These are phyloP conservation scores for Goffeauzyma gilvescens DNA, from an alignment of 768 basidiomycete species.

Conservation along the genomic window DNA sequence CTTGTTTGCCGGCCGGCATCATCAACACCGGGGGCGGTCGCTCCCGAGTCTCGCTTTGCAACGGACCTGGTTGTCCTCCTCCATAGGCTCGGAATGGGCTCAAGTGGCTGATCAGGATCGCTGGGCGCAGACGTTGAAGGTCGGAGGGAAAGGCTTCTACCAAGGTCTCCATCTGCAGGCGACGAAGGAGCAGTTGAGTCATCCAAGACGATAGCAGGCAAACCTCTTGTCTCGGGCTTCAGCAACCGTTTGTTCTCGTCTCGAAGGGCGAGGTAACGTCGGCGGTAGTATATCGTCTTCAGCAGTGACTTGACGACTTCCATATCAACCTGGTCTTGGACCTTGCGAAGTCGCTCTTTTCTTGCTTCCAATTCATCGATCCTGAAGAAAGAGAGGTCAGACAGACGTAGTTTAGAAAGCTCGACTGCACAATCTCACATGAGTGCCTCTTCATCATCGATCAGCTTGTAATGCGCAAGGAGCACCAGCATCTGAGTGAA, in stretches of 20 bases:
- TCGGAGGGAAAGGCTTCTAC: too few relatives aligned
- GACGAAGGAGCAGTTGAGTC: too few relatives aligned
- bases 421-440: slow-evolving; percentile 42
- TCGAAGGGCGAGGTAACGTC: slow-evolving; percentile 43
- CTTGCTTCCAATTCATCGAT: neutral
- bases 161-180: too few relatives aligned
- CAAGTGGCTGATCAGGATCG: too few relatives aligned
- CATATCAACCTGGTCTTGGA: slow-evolving; percentile 34
- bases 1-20: too few relatives aligned
- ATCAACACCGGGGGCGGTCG: too few relatives aligned
- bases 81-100: too few relatives aligned
- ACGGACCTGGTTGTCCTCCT: too few relatives aligned
- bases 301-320: slow-evolving; percentile 67
- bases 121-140: too few relatives aligned
- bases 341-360: too few relatives aligned
- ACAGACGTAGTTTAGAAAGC: neutral
- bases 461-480: slow-evolving; percentile 76
- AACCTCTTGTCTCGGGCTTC: neutral
- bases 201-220: too few relatives aligned
- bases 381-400: neutral
- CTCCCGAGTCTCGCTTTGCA: too few relatives aligned
- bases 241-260: neutral
- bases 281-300: slow-evolving; percentile 52
- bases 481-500: slow-evolving; percentile 77
- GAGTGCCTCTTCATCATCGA: slow-evolving; percentile 71